Evolutionary conservation across 2,329 filamentous ascomycete species (phyloP), one percentile per base, ranked within the genome.

Genomic region (Periconia digitata): DNA sequence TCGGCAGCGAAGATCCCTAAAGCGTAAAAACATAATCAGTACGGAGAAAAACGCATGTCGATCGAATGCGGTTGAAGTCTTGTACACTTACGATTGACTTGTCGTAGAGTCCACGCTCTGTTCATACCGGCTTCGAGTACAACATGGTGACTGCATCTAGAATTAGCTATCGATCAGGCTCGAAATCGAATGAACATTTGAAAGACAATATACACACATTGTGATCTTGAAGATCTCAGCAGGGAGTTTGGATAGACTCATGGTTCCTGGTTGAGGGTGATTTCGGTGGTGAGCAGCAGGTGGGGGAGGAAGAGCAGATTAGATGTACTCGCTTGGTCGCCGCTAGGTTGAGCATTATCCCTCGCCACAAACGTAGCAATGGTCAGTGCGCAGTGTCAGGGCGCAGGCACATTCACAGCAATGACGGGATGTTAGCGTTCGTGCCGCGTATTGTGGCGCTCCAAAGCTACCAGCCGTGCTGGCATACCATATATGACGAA

Each of bases 151-250:
- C 24, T 27, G 24, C 12, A 27, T 27, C 6, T 27, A 27, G 12
- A 7, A 27, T 7, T 27, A 12, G 24, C n/a, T 27, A 12, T 27
- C 24, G 12, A 12, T 27, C 6, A 27, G 24, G 6, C 7, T 27
- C 6, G 24, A 27, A 27, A 12, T 27, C 12, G 24, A 12, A 27
- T 27, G 24, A 27, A 27, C 7, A 12, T n/a, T n/a, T 7, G 24
- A 27, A 27, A 7, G 24, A 27, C 24, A 6, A 12, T 40, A 27
- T 53, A 44, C 23, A 47, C 23, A 16, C n/a, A n/a, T n/a, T n/a
- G 50, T 40, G 18, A 21, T 21, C 17, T 47, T 37, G 41, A 53
- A 53, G 29, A 53, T 17, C 46, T 53, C 50, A 17, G 37, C 37
- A 3, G 46, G 47, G 15, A 44, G 40, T 6, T 53, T 40, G 15